Conservation (phyloP, 2,329 filamentous ascomycete genomes). For the Didymella segeticola region DNA sequence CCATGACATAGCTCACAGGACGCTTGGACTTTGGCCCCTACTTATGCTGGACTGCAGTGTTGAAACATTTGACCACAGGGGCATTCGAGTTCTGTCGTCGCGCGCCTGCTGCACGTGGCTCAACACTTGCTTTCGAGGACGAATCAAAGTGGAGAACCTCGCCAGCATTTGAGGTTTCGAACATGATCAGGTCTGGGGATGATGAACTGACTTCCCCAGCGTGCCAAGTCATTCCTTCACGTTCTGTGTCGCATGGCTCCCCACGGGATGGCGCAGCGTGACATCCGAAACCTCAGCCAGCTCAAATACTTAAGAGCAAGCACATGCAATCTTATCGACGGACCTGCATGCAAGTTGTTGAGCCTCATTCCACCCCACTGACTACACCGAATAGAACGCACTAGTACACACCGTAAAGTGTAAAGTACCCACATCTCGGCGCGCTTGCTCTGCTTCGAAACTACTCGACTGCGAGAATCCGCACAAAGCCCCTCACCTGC, state of each 20-base stretch:
- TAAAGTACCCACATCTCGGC: constrained; percentile 7
- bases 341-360: constrained; percentile 17
- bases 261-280: constrained; percentile 7
- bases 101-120: background rate
- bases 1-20: background rate
- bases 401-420: constrained; percentile 14
- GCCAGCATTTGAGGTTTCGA: constrained; percentile 1
- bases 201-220: constrained; percentile 3
- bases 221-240: constrained; percentile 9
- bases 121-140: background rate
- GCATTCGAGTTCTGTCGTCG: background rate
- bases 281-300: background rate
- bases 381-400: constrained; percentile 8
- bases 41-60: background rate
- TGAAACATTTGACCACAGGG: background rate
- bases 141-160: background rate
- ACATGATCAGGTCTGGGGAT: background rate
- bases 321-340: constrained; percentile 9
- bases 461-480: constrained; percentile 6
- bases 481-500: constrained; percentile 10
- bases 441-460: constrained; percentile 14
- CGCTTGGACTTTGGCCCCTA: too few relatives aligned
- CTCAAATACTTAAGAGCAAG: constrained; percentile 1
- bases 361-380: constrained; percentile 13
- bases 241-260: constrained; percentile 12